Evolutionary conservation across 2,329 filamentous ascomycete genomes (phyloP), one percentile per base, ranked within the genome.

Genomic region (Aspergillus sp.): DNA sequence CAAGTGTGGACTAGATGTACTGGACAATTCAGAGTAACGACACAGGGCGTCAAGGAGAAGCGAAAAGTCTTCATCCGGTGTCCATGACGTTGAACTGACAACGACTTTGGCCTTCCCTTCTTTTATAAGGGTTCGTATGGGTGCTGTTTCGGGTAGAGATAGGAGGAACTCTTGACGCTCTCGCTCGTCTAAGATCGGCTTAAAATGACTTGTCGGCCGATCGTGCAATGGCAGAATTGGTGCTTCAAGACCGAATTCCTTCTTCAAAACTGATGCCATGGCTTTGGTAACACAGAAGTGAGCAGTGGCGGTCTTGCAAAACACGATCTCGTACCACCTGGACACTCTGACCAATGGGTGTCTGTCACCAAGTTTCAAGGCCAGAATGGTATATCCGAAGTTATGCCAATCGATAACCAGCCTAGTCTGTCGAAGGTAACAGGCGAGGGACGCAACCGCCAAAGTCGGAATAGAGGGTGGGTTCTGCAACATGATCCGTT

Each of bases 361-460:
- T 6, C 70, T 74, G 2, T 76, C 62, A 0, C 86, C 84, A 1
- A 89, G 77, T 61, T 87, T 88, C 49, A 89, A 74, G 2, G 83
- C 90, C 3, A 99, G 85, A 66, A 99, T 96, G 8, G 91, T 93
- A 82, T 93, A 96, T 65, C 93, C 95, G 75, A 97, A 98, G 76
- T 99, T 99, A 79, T 99, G 95, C 95, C 95, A 99, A 79, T 99
- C 95, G 55, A 98, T 90, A 60, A 98, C 82, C 4, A 99, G 83
- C 56, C 85, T 85, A 40, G 90, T 96, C 65, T 90, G 88, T 50
- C 95, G 88, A 51, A 96, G 73, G 65, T 87, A 84, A 67, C 90
- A 90, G 48, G 91, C 81, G 3, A 93, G 61, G 21, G 87, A 81
- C 15, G 91, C 89, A 39, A 97, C 80, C 52, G 88, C 84, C 21